Conservation (phyloP, 2,329 filamentous ascomycete genomes). For the Aspergillus sp. region DNA sequence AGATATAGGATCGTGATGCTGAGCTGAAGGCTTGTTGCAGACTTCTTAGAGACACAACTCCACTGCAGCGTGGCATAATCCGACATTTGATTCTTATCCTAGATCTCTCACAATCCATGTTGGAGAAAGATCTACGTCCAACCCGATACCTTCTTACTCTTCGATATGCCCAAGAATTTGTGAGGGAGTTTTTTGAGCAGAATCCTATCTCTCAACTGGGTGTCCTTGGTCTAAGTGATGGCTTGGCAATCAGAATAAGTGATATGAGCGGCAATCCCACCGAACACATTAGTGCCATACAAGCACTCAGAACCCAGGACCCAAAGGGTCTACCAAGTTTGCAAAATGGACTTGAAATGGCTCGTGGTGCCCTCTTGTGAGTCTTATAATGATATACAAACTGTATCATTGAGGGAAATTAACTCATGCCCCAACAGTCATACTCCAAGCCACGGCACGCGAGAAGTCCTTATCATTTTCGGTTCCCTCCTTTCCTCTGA, state of each 20-base stretch:
- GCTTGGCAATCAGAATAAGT: constrained; percentile 77
- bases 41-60: constrained; percentile 87
- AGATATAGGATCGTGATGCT: constrained; percentile 9
- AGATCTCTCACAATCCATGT: constrained; percentile 90
- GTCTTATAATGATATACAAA: constrained; percentile 16
- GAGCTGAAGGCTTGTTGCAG: constrained; percentile 41
- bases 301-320: constrained; percentile 61
- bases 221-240: constrained; percentile 89
- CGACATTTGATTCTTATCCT: constrained; percentile 88
- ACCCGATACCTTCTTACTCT: constrained; percentile 79
- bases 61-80: constrained; percentile 93
- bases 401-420: background rate
- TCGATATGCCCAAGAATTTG: constrained; percentile 79
- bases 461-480: constrained; percentile 88
- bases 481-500: constrained; percentile 87
- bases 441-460: constrained; percentile 85
- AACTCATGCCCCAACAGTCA: constrained; percentile 51
- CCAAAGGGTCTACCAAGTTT: constrained; percentile 73
- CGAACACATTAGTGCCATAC: constrained; percentile 76
- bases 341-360: constrained; percentile 96
- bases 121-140: constrained; percentile 88
- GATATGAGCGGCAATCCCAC: constrained; percentile 89
- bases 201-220: constrained; percentile 96
- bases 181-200: constrained; percentile 94
- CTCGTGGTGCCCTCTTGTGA: constrained; percentile 80